Conservation (phyloP, 2,329 filamentous ascomycete genomes). For the Xylariaceae sp. region DNA sequence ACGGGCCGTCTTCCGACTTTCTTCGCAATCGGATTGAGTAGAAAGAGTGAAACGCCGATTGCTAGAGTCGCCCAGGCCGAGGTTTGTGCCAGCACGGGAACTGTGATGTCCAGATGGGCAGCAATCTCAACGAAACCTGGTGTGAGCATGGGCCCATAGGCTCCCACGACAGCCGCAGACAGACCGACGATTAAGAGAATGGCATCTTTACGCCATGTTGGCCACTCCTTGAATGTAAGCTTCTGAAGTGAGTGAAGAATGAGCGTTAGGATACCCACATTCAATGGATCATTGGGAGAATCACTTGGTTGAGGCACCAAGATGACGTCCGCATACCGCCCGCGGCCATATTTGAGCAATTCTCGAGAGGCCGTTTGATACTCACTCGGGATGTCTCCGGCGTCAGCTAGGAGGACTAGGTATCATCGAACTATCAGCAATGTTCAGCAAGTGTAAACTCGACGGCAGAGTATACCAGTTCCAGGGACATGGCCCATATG, state of each 20-base stretch:
- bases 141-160: conserved; percentile 35
- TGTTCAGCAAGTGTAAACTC: not conserved
- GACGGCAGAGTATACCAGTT: conserved; percentile 34
- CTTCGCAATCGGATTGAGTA: conserved; percentile 48
- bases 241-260: not conserved
- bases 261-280: conserved; percentile 30
- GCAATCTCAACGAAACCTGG: conserved; percentile 38
- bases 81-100: conserved; percentile 40
- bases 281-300: conserved; percentile 45
- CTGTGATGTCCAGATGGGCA: conserved; percentile 38
- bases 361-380: conserved; percentile 40
- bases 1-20: conserved; percentile 47
- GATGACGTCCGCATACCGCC: conserved; percentile 33
- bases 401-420: conserved; percentile 42
- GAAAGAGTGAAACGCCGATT: conserved; percentile 44
- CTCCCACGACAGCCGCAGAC: conserved; percentile 34
- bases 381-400: conserved; percentile 42
- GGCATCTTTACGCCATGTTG: conserved; percentile 36
- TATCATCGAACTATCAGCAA: conserved; percentile 15
- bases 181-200: conserved; percentile 36
- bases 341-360: conserved; percentile 37
- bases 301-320: conserved; percentile 43
- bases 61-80: conserved; percentile 46
- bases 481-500: conserved; percentile 43
- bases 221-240: conserved; percentile 38